Conservation (phyloP, 2,329 filamentous ascomycete species). For the Diaporthe sp. region DNA sequence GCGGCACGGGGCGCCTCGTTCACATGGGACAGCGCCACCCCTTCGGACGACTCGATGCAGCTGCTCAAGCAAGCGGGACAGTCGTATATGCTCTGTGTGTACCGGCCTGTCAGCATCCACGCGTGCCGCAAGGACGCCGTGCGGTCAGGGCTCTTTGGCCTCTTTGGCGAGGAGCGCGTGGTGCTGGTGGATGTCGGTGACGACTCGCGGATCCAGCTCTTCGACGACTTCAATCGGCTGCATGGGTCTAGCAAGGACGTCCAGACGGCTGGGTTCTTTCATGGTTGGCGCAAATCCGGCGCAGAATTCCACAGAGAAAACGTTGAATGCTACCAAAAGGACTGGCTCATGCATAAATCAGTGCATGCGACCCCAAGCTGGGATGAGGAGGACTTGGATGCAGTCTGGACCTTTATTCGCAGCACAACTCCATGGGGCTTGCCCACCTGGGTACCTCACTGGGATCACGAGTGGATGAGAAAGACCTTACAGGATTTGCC, state of each 20-base stretch:
- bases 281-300: background rate
- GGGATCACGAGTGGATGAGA: conserved; percentile 2
- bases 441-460: background rate
- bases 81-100: background rate
- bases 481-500: background rate
- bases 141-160: conserved; percentile 11
- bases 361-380: background rate
- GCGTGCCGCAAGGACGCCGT: background rate
- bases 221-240: background rate
- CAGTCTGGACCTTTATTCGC: background rate
- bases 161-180: conserved; percentile 28
- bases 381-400: background rate
- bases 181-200: conserved; percentile 25
- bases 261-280: background rate
- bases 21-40: background rate
- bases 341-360: background rate
- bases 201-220: background rate
- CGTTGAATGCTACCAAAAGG: background rate
- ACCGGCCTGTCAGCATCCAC: conserved; percentile 10
- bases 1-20: background rate
- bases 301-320: background rate
- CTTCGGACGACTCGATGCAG: background rate
- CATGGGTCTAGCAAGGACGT: background rate
- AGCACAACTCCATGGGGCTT: background rate
- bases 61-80: background rate